Base-by-base conservation (phyloP, 1,139 yeast species). In the Geotrichum candidum region DNA sequence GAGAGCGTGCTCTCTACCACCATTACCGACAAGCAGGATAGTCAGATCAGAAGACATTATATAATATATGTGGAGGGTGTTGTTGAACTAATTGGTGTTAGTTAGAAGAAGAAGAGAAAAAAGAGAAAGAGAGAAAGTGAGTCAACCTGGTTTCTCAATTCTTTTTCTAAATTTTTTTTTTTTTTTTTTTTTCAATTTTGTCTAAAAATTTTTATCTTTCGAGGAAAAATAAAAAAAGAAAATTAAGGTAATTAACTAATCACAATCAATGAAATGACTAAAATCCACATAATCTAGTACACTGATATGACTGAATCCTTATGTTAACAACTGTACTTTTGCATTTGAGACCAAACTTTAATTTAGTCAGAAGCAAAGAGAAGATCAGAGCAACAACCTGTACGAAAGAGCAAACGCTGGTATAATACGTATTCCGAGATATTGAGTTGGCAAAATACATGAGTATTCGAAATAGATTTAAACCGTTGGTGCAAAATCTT, bases 1-100 rank as follows among this genome's bases (percentile, higher is more conserved):
- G 67, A 95, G 82, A 61, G 99, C 98, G 75, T 94, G 98, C 77
- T 95, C 99, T 80, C 99, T 91, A 69, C 99, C 99, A 72, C 99
- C 99, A 78, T 89, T 91, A 71, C 99, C 99, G 69, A 95, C 82
- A 67, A 95, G 87, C 66, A 95, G 86, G 68, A 94, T 78, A 74
- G 88, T 90, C 75, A 76, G 65, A 35, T 61, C 57, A 51, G 60
- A 51, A 18, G 64, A 56, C 63, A 61, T 61, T 53, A 22, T 54
- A 25, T n/a, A 9, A 25, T 22, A 35, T 53, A 33, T 41, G 46
- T 5, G 9, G 7, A 41, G 48, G 52, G 53, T 55, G 51, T 35
- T 54, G 41, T 41, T 41, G 45, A 51, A 46, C 46, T 29, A 33
- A 25, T 23, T 45, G 45, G 15, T 53, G 51, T 35, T 22, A 53